A percentile compares a stretch with the other conserved stretches of the same genome.
phyloP scores from a whole-genome alignment of 139 green algal genomes.

The Tetradesmus obliquus region DNA sequence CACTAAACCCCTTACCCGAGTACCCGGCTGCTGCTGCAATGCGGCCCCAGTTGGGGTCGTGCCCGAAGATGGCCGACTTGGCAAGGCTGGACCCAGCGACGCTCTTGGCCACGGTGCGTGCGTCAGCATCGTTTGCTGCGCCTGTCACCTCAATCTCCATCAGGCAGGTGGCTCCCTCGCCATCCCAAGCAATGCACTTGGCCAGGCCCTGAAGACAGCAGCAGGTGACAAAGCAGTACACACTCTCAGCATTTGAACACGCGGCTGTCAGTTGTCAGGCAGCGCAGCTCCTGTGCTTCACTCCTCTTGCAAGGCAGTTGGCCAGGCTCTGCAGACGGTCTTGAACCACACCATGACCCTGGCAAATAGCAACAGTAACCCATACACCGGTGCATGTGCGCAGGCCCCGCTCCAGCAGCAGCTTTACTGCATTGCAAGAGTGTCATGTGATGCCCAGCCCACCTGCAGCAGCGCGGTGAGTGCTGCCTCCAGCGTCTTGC shows the following conservation, averaged over 20 bases:
- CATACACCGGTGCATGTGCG: too few species aligned
- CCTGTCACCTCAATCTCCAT: conserved; percentile 85
- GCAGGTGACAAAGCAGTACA: neutral
- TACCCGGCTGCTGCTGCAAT: conserved; percentile 97
- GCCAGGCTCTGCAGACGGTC: conserved; percentile 75
- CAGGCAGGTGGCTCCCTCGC: conserved; percentile 97
- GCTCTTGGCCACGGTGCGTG: conserved; percentile 77
- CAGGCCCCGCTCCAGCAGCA: too few species aligned
- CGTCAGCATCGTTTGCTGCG: conserved; percentile 73
- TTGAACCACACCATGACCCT: too few species aligned
- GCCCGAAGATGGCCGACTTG: conserved; percentile 96
- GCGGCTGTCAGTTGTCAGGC: neutral
- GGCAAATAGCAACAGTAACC: too few species aligned
- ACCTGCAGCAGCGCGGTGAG: conserved; percentile 92
- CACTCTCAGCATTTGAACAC: neutral
- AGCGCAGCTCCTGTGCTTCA: neutral
- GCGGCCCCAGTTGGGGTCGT: conserved; percentile 99
- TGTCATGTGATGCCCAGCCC: neutral
- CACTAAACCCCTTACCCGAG: conserved; percentile 62
- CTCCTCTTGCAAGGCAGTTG: conserved; percentile 86
- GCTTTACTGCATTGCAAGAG: neutral
- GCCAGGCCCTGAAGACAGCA: conserved; percentile 76
- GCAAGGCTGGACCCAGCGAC: conserved; percentile 87
- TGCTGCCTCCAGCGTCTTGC: conserved; percentile 83
- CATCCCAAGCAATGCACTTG: conserved; percentile 99